Evolutionary conservation across 176 grass and related monocot genomes (phyloP).

Genomic region (Oryza nivara): DNA sequence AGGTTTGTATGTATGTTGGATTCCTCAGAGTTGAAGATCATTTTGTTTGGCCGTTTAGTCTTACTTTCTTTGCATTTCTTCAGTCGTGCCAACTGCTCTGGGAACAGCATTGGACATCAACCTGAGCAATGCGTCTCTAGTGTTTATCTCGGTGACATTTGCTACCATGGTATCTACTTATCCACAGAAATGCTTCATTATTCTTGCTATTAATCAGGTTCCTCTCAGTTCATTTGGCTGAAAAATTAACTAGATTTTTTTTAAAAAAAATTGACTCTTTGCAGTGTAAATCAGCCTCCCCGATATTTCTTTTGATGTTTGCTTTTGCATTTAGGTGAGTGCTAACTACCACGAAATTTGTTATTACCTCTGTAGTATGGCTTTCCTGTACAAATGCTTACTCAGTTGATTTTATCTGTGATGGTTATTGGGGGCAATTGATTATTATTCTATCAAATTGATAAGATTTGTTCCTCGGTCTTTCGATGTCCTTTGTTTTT

Average conservation of each 20-base stretch:
- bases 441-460: slow-evolving; percentile 18
- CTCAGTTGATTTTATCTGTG: neutral
- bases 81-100: slow-evolving; percentile 95
- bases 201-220: neutral
- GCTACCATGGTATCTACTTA: slow-evolving; percentile 89
- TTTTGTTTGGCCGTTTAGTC: neutral
- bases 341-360: neutral
- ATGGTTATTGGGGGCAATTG: neutral
- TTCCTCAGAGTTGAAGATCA: neutral
- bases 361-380: neutral
- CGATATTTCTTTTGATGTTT: slow-evolving; percentile 93
- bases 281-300: slow-evolving; percentile 99
- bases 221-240: slow-evolving; percentile 26
- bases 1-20: slow-evolving; percentile 34
- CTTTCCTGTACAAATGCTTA: neutral
- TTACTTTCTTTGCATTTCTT: slow-evolving; percentile 41
- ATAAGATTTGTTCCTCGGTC: neutral
- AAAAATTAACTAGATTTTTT: slow-evolving; percentile 26
- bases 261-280: slow-evolving; percentile 26
- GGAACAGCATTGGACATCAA: slow-evolving; percentile 98
- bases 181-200: neutral
- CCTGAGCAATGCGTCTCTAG: slow-evolving; percentile 96
- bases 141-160: slow-evolving; percentile 98
- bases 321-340: slow-evolving; percentile 98
- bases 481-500: neutral